Conservation (phyloP, 2,329 filamentous ascomycete genomes). For the Cytospora schulzeri region DNA sequence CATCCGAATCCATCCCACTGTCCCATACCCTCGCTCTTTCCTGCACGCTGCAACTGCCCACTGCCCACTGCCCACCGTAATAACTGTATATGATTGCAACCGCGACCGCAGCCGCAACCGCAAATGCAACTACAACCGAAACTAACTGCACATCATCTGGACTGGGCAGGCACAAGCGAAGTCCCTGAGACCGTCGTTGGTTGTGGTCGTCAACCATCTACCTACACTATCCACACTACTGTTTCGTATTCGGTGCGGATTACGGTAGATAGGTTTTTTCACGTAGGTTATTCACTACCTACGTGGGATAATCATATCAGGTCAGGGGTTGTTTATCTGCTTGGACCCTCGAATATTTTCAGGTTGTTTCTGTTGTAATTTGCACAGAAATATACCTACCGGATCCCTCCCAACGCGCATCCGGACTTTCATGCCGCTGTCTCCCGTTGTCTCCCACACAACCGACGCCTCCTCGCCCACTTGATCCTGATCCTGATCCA, state of each 20-base stretch:
- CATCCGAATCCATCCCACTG: no score
- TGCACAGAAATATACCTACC: neutral
- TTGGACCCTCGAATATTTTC: neutral
- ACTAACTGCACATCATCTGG: neutral
- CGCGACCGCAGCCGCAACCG: neutral
- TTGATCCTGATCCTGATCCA: constrained; percentile 2
- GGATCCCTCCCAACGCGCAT: constrained; percentile 3
- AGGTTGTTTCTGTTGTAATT: neutral
- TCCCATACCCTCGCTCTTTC: neutral
- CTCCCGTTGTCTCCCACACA: constrained; percentile 18
- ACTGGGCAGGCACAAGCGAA: neutral
- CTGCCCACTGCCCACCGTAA: no score
- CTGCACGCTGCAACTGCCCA: neutral
- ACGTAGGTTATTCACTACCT: neutral
- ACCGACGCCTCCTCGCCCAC: constrained; percentile 12
- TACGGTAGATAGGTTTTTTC: no score
- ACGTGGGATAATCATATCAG: neutral
- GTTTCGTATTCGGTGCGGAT: neutral
- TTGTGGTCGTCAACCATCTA: neutral
- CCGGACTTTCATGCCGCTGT: constrained; percentile 5
- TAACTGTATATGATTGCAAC: no score
- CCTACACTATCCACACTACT: neutral
- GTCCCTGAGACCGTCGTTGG: neutral
- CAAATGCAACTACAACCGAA: neutral
- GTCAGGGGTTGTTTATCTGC: neutral